Percentiles rank a stretch among this genome's conserved stretches.
These are phyloP conservation scores for Grifola frondosa DNA, from an alignment of 1,284 basidiomycete species.

Conservation along the genomic window DNA sequence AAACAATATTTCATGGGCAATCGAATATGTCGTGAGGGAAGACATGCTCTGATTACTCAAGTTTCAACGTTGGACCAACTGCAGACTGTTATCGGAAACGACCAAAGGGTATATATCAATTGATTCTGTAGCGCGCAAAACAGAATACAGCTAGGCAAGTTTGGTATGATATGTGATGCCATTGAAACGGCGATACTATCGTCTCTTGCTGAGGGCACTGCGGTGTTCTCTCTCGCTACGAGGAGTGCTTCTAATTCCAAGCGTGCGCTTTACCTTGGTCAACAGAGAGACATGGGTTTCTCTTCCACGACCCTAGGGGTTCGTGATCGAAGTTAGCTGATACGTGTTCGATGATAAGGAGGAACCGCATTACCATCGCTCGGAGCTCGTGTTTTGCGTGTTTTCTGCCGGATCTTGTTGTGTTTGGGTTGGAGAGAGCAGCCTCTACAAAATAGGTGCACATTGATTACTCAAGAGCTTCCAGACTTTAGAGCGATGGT, in stretches of 20 bases:
- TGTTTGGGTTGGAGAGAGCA: conserved; percentile 50
- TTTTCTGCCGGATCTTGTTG: conserved; percentile 41
- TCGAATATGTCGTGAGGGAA: too few relatives aligned
- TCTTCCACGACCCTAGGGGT: conserved; percentile 39
- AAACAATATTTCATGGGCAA: too few relatives aligned
- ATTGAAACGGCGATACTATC: background rate
- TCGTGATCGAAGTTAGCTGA: too few relatives aligned
- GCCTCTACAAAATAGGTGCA: conserved; percentile 35
- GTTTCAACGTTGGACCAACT: too few relatives aligned
- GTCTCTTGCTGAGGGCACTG: conserved; percentile 3
- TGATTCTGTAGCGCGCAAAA: too few relatives aligned
- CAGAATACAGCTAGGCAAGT: too few relatives aligned
- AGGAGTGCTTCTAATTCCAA: conserved; percentile 48
- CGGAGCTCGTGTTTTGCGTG: conserved; percentile 47
- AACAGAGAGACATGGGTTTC: conserved; percentile 48
- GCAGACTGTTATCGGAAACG: too few relatives aligned
- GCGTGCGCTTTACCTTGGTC: conserved; percentile 49
- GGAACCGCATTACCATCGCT: conserved; percentile 39
- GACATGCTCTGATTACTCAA: too few relatives aligned
- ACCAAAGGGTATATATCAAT: too few relatives aligned
- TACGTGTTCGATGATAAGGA: too few relatives aligned
- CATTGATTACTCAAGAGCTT: too few relatives aligned
- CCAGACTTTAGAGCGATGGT: background rate
- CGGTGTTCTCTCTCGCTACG: conserved; percentile 19
- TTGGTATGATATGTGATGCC: background rate